Base-by-base conservation (phyloP, 163 green algal genomes). In the Prototheca cutis region DNA sequence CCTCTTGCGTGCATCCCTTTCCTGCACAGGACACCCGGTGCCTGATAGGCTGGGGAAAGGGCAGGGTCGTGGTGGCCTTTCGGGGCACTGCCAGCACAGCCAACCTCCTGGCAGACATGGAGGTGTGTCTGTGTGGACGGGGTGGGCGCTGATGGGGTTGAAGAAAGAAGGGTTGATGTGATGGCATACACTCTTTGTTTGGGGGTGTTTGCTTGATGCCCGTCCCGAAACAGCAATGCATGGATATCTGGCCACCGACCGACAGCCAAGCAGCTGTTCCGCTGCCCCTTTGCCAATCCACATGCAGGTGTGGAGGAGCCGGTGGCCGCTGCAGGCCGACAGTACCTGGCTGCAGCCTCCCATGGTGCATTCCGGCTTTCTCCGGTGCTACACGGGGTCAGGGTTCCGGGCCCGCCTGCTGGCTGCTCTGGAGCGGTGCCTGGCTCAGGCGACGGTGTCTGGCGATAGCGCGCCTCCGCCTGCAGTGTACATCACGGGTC, bases 21-120 rank as follows among this genome's bases (percentile, higher is more conserved):
- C 13, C 13, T 15, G 13, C 36, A 10, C 25, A 61, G 62, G 60
- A 73, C 53, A 59, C 45, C 0, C 63, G 63, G 48, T 39, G 25
- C n/a, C 54, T 84, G 59, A 36, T 84, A 13, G 74, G 57, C n/a
- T 80, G 68, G 71, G 61, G 63, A 10, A 19, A 45, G 7, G 48
- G 36, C 33, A 61, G n/a, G 1, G 31, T 81, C 0, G 59, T 82
- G 58, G 24, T 81, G 8, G 58, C 66, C 18, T 81, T 80, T 42
- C 63, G 77, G 17, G 77, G 77, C 19, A 82, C 74, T 6, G 68
- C 66, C 17, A 72, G 54, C 28, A 23, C 66, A n/a, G 62, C 58
- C 30, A 82, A 82, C 24, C 66, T 73, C 10, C 4, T 73, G 3
- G 63, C 71, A 23, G 76, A 84, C 58, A 13, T 80, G 25, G 56